These are phyloP conservation scores for Akebia trifoliata DNA, from an alignment of 164 flowering plant genomes.

Conservation along the genomic window DNA sequence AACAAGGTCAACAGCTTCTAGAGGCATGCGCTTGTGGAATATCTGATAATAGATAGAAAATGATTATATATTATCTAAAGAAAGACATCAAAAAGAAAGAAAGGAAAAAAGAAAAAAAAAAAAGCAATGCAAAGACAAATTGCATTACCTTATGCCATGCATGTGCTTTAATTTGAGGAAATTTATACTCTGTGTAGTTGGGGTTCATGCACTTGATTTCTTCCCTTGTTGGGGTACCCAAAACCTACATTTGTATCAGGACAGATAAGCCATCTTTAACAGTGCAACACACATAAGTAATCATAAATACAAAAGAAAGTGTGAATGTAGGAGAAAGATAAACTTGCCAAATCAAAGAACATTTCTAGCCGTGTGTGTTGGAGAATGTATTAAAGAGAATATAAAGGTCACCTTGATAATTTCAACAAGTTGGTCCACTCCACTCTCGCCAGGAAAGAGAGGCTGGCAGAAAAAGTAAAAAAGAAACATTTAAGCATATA, in stretches of 20 bases:
- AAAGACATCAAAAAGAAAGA: no score
- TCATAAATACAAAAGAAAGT: no score
- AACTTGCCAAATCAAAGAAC: background rate
- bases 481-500: background rate
- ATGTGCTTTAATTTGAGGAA: constrained; percentile 81
- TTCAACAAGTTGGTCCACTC: constrained; percentile 91
- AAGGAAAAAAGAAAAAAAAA: background rate
- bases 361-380: background rate
- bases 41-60: constrained; percentile 28
- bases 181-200: constrained; percentile 75
- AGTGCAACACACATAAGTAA: no score
- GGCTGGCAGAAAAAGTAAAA: constrained; percentile 47
- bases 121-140: background rate
- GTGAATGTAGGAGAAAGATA: background rate
- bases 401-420: constrained; percentile 59
- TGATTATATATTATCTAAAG: background rate
- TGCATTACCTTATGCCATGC: constrained; percentile 80
- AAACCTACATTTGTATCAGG: constrained; percentile 36
- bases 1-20: no score
- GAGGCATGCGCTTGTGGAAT: constrained; percentile 66
- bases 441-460: constrained; percentile 82
- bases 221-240: constrained; percentile 93
- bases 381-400: background rate
- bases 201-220: constrained; percentile 96
- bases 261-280: no score